Conservation (phyloP, 768 basidiomycete species). For the Botryobasidium botryosum region DNA sequence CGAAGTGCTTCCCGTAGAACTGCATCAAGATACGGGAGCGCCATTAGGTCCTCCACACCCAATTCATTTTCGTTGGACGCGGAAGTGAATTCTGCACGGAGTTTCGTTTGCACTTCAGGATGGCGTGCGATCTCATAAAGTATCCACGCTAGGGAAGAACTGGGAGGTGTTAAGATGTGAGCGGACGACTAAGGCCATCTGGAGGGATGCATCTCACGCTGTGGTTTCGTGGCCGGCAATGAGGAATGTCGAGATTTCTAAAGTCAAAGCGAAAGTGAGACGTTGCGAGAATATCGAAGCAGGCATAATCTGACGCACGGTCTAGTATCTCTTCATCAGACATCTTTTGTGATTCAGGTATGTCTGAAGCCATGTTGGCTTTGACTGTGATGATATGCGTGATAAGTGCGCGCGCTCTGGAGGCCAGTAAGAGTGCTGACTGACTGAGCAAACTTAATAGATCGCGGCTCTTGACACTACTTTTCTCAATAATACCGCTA, state of each 20-base stretch:
- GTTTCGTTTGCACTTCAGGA: constrained; percentile 32
- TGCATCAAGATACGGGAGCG: constrained; percentile 19
- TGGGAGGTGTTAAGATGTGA: background rate
- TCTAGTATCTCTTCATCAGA: constrained; percentile 44
- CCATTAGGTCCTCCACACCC: constrained; percentile 9
- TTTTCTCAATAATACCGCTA: background rate
- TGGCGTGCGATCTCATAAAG: constrained; percentile 20
- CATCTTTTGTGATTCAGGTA: constrained; percentile 36
- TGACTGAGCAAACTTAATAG: constrained; percentile 34
- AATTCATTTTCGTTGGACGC: constrained; percentile 9
- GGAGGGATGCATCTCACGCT: constrained; percentile 18
- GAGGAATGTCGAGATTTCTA: constrained; percentile 46
- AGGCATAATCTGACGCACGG: constrained; percentile 23
- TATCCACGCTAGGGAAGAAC: background rate
- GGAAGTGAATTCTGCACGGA: constrained; percentile 25
- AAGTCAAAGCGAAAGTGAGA: background rate
- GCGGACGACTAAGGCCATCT: background rate
- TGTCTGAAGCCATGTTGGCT: constrained; percentile 47
- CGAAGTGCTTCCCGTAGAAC: constrained; percentile 13
- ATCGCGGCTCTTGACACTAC: constrained; percentile 25
- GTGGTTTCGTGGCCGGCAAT: constrained; percentile 46
- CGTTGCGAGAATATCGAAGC: background rate
- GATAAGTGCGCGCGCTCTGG: background rate
- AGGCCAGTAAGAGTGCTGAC: background rate
- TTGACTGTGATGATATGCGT: constrained; percentile 19